These are phyloP conservation scores for Solanum commersonii DNA, from an alignment of 257 asterid species.

Conservation along the genomic window DNA sequence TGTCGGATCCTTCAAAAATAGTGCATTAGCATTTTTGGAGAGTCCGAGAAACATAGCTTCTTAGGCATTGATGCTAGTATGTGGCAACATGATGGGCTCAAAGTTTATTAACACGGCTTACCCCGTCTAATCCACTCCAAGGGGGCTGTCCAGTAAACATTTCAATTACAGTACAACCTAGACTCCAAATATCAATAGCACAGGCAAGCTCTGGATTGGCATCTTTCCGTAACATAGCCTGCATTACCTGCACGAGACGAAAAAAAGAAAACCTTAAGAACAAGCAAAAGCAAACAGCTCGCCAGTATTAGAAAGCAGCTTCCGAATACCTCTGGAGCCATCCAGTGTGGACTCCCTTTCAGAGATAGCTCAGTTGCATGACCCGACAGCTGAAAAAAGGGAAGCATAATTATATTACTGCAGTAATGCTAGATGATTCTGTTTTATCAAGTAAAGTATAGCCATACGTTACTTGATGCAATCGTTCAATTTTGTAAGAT, in stretches of 20 bases:
- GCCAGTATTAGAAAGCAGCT: neutral
- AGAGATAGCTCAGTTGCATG: conserved; percentile 42
- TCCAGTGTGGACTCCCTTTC: conserved; percentile 92
- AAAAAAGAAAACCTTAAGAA: neutral
- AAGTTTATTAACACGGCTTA: conserved; percentile 1
- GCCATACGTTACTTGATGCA: neutral
- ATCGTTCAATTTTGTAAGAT: neutral
- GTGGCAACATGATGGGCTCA: neutral
- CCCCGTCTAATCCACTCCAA: conserved; percentile 65
- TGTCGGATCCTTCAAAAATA: neutral
- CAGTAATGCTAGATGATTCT: neutral
- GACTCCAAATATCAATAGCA: conserved; percentile 83
- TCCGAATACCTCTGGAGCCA: conserved; percentile 82
- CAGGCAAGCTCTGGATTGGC: conserved; percentile 52
- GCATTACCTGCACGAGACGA: conserved; percentile 44
- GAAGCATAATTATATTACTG: neutral
- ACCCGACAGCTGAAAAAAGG: conserved; percentile 39
- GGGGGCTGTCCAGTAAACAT: conserved; percentile 88
- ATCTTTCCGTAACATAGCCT: conserved; percentile 68
- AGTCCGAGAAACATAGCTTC: neutral
- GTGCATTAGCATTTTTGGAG: neutral
- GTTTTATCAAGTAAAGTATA: neutral
- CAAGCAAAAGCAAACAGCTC: neutral
- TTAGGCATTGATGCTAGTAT: neutral
- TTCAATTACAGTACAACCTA: conserved; percentile 87